Percentiles rank a stretch among this genome's conserved stretches.
Evolutionary conservation across 495 filamentous ascomycete species (phyloP).

Genomic region (Chaetomidium leptoderma): DNA sequence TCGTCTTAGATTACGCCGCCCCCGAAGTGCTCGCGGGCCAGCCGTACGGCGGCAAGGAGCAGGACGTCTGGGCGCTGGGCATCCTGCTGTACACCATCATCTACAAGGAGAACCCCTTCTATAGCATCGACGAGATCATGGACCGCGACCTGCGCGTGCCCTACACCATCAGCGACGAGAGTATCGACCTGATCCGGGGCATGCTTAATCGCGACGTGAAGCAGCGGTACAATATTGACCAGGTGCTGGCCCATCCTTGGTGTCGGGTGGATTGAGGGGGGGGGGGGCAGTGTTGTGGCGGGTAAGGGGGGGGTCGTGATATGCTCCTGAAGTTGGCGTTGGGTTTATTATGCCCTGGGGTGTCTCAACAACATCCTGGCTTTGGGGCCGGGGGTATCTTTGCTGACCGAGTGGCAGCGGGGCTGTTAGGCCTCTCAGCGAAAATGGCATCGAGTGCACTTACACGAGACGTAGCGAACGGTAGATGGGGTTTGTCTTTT

Average conservation of each 20-base stretch:
- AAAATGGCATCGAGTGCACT: too few species aligned
- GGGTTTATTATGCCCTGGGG: too few species aligned
- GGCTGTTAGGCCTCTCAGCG: too few species aligned
- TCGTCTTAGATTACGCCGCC: conserved; percentile 99
- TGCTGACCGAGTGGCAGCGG: too few species aligned
- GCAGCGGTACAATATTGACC: conserved; percentile 70
- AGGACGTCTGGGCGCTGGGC: conserved; percentile 98
- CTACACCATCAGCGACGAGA: conserved; percentile 84
- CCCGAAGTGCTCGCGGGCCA: conserved; percentile 93
- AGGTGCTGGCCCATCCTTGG: conserved; percentile 86
- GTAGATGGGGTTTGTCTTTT: background rate
- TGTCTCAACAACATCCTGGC: too few species aligned
- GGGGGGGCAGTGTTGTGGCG: background rate
- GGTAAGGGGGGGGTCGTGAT: background rate
- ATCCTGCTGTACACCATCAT: conserved; percentile 97
- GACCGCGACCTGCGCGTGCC: conserved; percentile 92
- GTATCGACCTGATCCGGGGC: conserved; percentile 78
- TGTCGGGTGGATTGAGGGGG: conserved; percentile 33
- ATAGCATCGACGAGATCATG: conserved; percentile 98
- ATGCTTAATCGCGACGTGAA: conserved; percentile 92
- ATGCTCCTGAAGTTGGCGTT: too few species aligned
- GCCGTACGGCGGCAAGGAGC: conserved; percentile 91
- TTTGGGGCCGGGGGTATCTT: too few species aligned
- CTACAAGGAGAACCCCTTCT: conserved; percentile 99
- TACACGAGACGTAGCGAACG: background rate